Evolutionary conservation across 2,329 filamentous ascomycete species (phyloP).

Genomic region (Scleromitrula shiraiana): DNA sequence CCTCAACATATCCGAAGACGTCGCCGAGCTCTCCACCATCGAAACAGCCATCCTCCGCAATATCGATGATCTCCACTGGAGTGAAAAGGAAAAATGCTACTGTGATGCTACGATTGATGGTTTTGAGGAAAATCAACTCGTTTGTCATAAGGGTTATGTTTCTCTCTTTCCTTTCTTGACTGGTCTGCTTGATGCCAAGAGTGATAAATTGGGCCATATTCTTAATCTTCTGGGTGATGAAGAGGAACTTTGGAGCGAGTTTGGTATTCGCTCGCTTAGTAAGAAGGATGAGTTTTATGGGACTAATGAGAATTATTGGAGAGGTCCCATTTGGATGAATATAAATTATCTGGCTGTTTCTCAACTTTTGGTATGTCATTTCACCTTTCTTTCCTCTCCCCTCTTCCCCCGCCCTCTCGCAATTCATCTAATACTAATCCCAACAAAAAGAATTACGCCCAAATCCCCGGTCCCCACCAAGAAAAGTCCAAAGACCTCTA

Average conservation of each 20-base stretch:
- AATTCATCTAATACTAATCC: slow-evolving; percentile 9
- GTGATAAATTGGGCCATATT: slow-evolving; percentile 64
- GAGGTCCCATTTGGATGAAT: slow-evolving; percentile 89
- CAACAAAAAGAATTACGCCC: slow-evolving; percentile 51
- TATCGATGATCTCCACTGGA: slow-evolving; percentile 91
- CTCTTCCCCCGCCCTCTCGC: background rate
- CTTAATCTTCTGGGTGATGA: slow-evolving; percentile 73
- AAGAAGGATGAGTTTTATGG: slow-evolving; percentile 76
- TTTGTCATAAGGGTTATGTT: slow-evolving; percentile 96
- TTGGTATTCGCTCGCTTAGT: slow-evolving; percentile 85
- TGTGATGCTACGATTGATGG: slow-evolving; percentile 95
- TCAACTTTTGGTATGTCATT: slow-evolving; percentile 60
- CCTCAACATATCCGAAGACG: slow-evolving; percentile 71
- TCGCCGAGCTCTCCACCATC: slow-evolving; percentile 60
- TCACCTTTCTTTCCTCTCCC: background rate
- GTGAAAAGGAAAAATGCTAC: slow-evolving; percentile 68
- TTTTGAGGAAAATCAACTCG: slow-evolving; percentile 80
- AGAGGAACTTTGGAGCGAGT: slow-evolving; percentile 80
- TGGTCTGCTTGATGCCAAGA: slow-evolving; percentile 67
- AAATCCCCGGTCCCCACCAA: slow-evolving; percentile 56
- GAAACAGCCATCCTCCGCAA: slow-evolving; percentile 75
- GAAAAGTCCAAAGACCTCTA: slow-evolving; percentile 66
- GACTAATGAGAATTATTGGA: slow-evolving; percentile 95
- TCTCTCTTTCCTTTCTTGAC: slow-evolving; percentile 88
- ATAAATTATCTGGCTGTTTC: slow-evolving; percentile 86